Percentiles rank a stretch among this genome's conserved stretches.
Conservation (phyloP, 2,329 filamentous ascomycete genomes). For the Dothistroma pini region DNA sequence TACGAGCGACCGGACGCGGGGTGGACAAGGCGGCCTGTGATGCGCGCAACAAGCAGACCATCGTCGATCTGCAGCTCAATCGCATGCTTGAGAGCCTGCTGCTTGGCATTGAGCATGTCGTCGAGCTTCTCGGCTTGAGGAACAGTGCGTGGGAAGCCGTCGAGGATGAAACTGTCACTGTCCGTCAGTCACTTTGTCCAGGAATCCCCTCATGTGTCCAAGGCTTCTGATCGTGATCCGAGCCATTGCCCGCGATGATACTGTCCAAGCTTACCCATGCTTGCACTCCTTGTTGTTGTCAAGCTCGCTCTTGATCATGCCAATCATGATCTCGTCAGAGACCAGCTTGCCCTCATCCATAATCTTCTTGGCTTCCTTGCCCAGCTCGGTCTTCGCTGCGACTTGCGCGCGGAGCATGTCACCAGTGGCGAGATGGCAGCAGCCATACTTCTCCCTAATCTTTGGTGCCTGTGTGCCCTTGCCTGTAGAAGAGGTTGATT, state of each 20-base stretch:
- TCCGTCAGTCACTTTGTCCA: slow-evolving; percentile 8
- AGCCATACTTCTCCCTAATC: slow-evolving; percentile 97
- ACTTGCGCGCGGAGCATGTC: slow-evolving; percentile 99
- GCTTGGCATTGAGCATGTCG: slow-evolving; percentile 74
- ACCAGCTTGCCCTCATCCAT: slow-evolving; percentile 98
- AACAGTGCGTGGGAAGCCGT: slow-evolving; percentile 96
- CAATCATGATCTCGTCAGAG: slow-evolving; percentile 98
- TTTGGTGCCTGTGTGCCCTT: slow-evolving; percentile 98
- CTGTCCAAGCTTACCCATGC: slow-evolving; percentile 67
- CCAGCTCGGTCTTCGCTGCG: slow-evolving; percentile 91
- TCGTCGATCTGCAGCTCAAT: slow-evolving; percentile 98
- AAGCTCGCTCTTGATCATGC: slow-evolving; percentile 98
- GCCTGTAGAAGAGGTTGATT: slow-evolving; percentile 52
- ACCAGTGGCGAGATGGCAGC: slow-evolving; percentile 95
- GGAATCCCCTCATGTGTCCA: not conserved
- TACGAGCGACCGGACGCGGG: slow-evolving; percentile 94
- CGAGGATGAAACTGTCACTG: slow-evolving; percentile 80
- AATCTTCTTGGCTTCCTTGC: slow-evolving; percentile 98
- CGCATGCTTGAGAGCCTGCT: slow-evolving; percentile 87
- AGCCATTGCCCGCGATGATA: slow-evolving; percentile 6
- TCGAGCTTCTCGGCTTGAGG: slow-evolving; percentile 93
- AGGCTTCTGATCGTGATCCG: not conserved
- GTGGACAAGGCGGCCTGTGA: slow-evolving; percentile 94
- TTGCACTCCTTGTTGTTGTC: slow-evolving; percentile 93
- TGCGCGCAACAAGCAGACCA: slow-evolving; percentile 84